Base-by-base conservation (phyloP, 2,329 filamentous ascomycete genomes). In the Pseudopithomyces chartarum region DNA sequence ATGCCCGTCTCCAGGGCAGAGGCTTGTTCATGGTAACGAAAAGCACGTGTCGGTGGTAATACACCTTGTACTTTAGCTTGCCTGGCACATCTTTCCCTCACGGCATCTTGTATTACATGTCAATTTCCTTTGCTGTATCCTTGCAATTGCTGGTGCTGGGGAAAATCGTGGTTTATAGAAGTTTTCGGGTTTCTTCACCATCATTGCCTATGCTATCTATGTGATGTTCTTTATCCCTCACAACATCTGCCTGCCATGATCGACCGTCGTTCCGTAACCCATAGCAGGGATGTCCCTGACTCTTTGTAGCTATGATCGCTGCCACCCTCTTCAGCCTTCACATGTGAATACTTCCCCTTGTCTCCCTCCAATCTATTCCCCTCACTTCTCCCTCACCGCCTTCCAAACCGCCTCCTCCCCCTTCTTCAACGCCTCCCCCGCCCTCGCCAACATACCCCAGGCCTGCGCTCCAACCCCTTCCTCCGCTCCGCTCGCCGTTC, bases 41-140 rank as follows among this genome's bases (percentile, higher is more conserved):
- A 75, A 75, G 73, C 73, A 75, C 73, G 70, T 54, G 59, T 67
- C 64, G 70, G 73, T 75, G 70, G 66, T 73, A 66, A 72, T 48
- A 73, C 74, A 73, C 73, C 68, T 66, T 77, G 74, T 78, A 77
- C 75, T 77, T 76, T 78, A 77, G 68, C 63, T 71, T 73, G 67
- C 73, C 71, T 65, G 62, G 61, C 68, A 66, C 61, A 70, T 62
- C 70, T 73, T 67, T 65, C 62, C 48, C 60, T 56, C 60, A 64
- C 54, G 64, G 62, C 65, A 65, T 58, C 60, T 60, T 73, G 71
- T 73, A 73, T 67, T 73, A 74, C 73, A 74, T 64, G 66, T 67
- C 71, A 71, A 68, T 63, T 72, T 64, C 62, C 58, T 71, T 50
- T 66, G 60, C 68, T 72, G 69, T 70, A 66, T 65, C 64, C 57